A percentile compares a stretch with the other conserved stretches of the same genome.
Conservation (phyloP, 2,329 filamentous ascomycete genomes). For the Colletotrichum incanum region DNA sequence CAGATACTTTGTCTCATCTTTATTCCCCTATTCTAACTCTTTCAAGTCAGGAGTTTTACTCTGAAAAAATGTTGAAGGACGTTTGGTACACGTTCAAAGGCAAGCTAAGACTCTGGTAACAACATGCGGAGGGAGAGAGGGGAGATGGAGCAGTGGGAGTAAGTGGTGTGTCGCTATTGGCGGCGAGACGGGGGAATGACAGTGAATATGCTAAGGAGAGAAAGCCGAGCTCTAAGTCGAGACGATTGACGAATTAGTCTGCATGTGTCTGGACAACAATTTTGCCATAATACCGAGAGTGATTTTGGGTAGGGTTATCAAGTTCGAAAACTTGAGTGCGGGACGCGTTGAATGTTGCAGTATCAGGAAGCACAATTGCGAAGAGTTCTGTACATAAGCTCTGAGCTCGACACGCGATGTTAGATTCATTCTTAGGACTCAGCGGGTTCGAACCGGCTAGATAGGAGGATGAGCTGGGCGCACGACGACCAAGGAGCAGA, state of each 20-base stretch:
- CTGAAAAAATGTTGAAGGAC: neutral
- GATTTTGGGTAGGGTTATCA: neutral
- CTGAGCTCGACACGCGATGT: neutral
- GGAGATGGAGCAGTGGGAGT: no score
- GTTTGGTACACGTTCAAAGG: no score
- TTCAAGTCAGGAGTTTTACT: neutral
- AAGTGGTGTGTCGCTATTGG: no score
- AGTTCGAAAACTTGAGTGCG: neutral
- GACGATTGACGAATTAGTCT: neutral
- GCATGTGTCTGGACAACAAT: neutral
- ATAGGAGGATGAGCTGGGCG: neutral
- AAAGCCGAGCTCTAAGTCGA: no score
- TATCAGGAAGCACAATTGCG: neutral
- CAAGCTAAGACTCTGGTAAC: no score
- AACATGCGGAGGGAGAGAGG: no score
- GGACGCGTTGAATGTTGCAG: neutral
- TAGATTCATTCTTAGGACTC: neutral
- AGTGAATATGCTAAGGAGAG: no score
- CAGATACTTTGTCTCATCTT: neutral
- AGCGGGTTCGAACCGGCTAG: no score
- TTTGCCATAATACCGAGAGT: neutral
- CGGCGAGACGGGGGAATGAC: no score
- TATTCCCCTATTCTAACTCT: no score
- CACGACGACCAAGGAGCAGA: neutral
- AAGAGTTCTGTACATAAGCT: neutral